Percentiles rank a stretch among this genome's conserved stretches.
These are phyloP conservation scores for Whalleya microplaca DNA, from an alignment of 2,329 filamentous ascomycete species.

Conservation along the genomic window DNA sequence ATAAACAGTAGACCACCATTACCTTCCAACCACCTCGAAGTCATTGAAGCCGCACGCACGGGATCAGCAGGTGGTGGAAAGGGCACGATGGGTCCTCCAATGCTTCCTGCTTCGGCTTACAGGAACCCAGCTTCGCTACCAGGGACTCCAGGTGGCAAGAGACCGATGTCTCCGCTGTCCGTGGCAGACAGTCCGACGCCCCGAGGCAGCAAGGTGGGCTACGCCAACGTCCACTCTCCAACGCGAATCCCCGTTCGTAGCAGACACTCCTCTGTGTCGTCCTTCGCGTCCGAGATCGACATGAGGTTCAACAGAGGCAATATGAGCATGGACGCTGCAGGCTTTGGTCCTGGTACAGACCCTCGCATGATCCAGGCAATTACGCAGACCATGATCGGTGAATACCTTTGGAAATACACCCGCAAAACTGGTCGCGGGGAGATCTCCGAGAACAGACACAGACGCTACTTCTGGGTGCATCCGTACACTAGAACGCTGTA, in stretches of 20 bases:
- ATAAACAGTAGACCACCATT: conserved; percentile 66
- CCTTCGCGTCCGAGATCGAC: conserved; percentile 93
- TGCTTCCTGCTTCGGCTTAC: conserved; percentile 75
- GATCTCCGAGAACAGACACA: conserved; percentile 86
- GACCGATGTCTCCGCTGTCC: conserved; percentile 48
- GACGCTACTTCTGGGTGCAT: conserved; percentile 98
- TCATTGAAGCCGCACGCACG: conserved; percentile 77
- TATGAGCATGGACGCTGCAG: conserved; percentile 55
- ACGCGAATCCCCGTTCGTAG: conserved; percentile 47
- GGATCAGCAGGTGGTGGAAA: conserved; percentile 53
- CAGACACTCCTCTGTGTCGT: conserved; percentile 86
- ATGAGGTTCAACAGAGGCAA: conserved; percentile 79
- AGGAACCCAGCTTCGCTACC: conserved; percentile 54
- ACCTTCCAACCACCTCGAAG: conserved; percentile 80
- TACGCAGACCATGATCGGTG: conserved; percentile 99
- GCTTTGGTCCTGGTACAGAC: conserved; percentile 76
- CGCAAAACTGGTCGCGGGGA: conserved; percentile 88
- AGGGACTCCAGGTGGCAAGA: conserved; percentile 61
- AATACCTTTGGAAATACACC: conserved; percentile 99
- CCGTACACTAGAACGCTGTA: conserved; percentile 95
- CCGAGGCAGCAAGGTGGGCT: conserved; percentile 51
- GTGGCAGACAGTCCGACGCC: conserved; percentile 63
- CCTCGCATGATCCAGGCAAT: conserved; percentile 99
- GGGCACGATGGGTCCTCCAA: conserved; percentile 79
- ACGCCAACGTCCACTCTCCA: conserved; percentile 53